Conservation (phyloP, 2,329 filamentous ascomycete species). For the Fusarium sp. region DNA sequence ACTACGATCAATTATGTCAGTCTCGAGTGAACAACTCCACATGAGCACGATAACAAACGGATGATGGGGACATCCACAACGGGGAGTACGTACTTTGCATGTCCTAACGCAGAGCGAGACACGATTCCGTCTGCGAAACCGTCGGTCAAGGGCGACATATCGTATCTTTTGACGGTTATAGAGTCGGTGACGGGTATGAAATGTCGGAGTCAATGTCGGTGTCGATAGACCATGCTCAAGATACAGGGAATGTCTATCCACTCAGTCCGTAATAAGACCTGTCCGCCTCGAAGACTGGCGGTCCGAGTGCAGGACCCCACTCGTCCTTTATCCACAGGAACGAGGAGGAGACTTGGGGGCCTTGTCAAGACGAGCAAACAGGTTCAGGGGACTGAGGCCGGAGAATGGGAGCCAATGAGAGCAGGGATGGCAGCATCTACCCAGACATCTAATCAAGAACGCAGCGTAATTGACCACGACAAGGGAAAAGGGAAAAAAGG, state of each 20-base stretch:
- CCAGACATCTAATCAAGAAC: slow-evolving; percentile 23
- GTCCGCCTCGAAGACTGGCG: slow-evolving; percentile 37
- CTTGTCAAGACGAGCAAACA: slow-evolving; percentile 22
- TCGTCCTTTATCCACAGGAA: slow-evolving; percentile 27
- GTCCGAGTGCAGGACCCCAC: slow-evolving; percentile 35
- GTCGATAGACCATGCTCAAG: slow-evolving; percentile 36
- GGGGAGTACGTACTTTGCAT: slow-evolving; percentile 30
- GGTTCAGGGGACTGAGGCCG: slow-evolving; percentile 14
- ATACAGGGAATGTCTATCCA: slow-evolving; percentile 40
- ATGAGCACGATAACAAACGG: slow-evolving; percentile 20
- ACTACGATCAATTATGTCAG: slow-evolving; percentile 27
- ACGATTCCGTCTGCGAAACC: slow-evolving; percentile 35
- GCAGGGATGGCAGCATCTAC: slow-evolving; percentile 11
- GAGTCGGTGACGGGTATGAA: slow-evolving; percentile 42
- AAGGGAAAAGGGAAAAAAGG: slow-evolving; percentile 20
- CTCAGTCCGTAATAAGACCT: slow-evolving; percentile 34
- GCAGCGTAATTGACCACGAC: slow-evolving; percentile 5
- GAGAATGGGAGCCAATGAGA: slow-evolving; percentile 26
- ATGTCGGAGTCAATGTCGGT: slow-evolving; percentile 45
- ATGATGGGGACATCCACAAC: slow-evolving; percentile 19
- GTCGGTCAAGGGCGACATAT: slow-evolving; percentile 41
- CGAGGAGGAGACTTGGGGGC: slow-evolving; percentile 23
- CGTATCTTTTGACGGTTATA: slow-evolving; percentile 33
- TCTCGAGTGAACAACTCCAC: slow-evolving; percentile 14
- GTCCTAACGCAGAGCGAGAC: slow-evolving; percentile 36